These are phyloP conservation scores for Clarireedia paspali DNA, from an alignment of 2,329 filamentous ascomycete species.

Conservation along the genomic window DNA sequence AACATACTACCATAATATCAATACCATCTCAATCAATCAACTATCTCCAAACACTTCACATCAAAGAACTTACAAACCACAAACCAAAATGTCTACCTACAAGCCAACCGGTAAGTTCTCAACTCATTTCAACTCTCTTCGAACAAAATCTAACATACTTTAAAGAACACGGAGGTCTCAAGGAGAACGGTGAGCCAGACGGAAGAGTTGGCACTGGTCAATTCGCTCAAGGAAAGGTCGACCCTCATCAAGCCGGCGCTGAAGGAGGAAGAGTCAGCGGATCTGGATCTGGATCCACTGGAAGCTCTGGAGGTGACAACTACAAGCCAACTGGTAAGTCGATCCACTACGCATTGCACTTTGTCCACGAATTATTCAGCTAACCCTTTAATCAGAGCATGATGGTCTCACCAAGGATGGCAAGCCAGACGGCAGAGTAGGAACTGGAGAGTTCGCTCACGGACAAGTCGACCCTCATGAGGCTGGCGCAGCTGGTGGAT, in stretches of 20 bases:
- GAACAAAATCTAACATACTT: too few relatives aligned
- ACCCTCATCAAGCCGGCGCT: neutral
- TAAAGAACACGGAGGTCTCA: slow-evolving; percentile 35
- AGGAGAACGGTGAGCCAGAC: slow-evolving; percentile 35
- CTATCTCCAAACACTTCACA: neutral
- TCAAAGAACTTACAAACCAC: neutral
- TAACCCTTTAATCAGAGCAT: slow-evolving; percentile 28
- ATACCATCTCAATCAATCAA: neutral
- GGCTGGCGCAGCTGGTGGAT: neutral
- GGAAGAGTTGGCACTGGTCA: slow-evolving; percentile 33
- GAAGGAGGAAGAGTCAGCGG: neutral
- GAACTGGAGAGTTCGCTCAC: slow-evolving; percentile 26
- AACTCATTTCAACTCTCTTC: too few relatives aligned
- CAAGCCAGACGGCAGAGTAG: slow-evolving; percentile 34
- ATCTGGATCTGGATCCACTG: neutral
- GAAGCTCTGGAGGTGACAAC: neutral
- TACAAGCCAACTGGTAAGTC: neutral
- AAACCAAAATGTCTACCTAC: slow-evolving; percentile 13
- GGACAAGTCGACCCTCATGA: neutral
- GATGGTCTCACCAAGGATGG: slow-evolving; percentile 36
- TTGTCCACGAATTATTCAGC: neutral
- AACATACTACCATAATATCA: neutral
- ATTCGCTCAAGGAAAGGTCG: neutral
- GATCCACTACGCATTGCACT: neutral
- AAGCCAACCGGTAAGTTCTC: slow-evolving; percentile 14